Evolutionary conservation across 2,329 filamentous ascomycete species (phyloP), one percentile per base, ranked within the genome.

Genomic region (Colletotrichum sp.): DNA sequence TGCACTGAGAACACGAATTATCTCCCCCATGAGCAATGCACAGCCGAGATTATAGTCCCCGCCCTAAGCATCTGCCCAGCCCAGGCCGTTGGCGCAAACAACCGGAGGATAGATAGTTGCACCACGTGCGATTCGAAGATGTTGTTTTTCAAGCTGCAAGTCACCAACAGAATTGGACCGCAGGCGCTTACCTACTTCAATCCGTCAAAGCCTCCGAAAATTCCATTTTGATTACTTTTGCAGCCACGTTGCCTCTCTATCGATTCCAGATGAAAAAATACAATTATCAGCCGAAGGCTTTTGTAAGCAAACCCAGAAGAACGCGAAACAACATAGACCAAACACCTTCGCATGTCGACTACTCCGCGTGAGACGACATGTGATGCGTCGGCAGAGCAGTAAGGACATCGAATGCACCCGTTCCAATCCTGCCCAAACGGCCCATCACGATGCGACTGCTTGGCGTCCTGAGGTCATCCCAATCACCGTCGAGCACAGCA

Each of bases 391-490:
- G 90, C 75, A 92, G 87, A 75, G 86, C 86, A 6, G 92, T 92
- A 82, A 98, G 88, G 59, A 99, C 93, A 86, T 99, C 96, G 85
- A 99, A 99, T 24, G 94, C 92, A 52, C 97, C 97, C 2, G 97
- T 99, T 66, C 97, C 97, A 76, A 98, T 92, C 79, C 91, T 94
- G 65, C 95, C 94, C 76, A 97, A 88, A 81, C 92, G 92, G 18
- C 98, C 97, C 83, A 97, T 93, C 65, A 99, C 96, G 81, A 99
- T 95, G 75, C 96, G 91, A 78, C 95, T 93, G 84, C 94, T 97
- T 0, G 98, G 97, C 76, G 94, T 96, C 76, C 90, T 92, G 77
- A 99, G 88, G 81, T 97, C 94, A 84, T 99, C 97, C 90, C 92
- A 95, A 84, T 99, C 97, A 66, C 95, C 93, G 81, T 98, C 95